A percentile compares a stretch with the other conserved stretches of the same genome.
phyloP scores from a whole-genome alignment of 768 basidiomycete species.

The Boletus eberwhitei region DNA sequence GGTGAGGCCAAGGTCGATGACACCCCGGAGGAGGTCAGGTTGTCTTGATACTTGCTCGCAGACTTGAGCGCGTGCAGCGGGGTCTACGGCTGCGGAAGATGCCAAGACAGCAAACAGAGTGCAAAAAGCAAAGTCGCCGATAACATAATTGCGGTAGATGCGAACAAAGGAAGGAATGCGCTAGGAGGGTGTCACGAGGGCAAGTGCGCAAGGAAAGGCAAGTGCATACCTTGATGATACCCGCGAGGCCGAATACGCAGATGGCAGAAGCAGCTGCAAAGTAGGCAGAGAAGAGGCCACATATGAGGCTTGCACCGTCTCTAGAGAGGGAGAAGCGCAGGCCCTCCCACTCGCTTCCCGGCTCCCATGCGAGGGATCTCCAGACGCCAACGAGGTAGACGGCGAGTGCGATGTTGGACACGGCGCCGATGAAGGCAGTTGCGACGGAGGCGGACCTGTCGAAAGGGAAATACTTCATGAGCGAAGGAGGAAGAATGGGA shows the following conservation, averaged over 20 bases:
- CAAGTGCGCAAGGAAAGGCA: constrained; percentile 1
- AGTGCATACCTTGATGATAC: constrained; percentile 68
- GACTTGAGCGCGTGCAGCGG: constrained; percentile 51
- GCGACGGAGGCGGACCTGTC: constrained; percentile 37
- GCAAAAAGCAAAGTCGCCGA: constrained; percentile 74
- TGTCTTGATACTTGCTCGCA: constrained; percentile 77
- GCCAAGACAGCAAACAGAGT: constrained; percentile 53
- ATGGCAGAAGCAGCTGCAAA: constrained; percentile 63
- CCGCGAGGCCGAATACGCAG: constrained; percentile 61
- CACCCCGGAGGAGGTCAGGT: constrained; percentile 67
- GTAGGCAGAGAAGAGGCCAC: constrained; percentile 62
- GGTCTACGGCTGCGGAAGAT: constrained; percentile 57
- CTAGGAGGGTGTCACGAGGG: constrained; percentile 33
- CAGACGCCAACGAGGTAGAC: constrained; percentile 41
- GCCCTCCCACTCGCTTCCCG: constrained; percentile 50
- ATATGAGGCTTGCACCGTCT: constrained; percentile 47
- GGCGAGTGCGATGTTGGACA: constrained; percentile 40
- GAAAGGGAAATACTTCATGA: constrained; percentile 6
- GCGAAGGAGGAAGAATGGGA: not conserved
- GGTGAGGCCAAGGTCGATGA: constrained; percentile 69
- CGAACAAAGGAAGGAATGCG: constrained; percentile 62
- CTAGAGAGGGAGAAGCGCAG: constrained; percentile 38
- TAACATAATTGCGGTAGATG: constrained; percentile 79
- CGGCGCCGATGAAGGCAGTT: constrained; percentile 38
- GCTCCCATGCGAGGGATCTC: constrained; percentile 44